These are phyloP conservation scores for Penicillium maclennaniae DNA, from an alignment of 495 filamentous ascomycete genomes.

Conservation along the genomic window DNA sequence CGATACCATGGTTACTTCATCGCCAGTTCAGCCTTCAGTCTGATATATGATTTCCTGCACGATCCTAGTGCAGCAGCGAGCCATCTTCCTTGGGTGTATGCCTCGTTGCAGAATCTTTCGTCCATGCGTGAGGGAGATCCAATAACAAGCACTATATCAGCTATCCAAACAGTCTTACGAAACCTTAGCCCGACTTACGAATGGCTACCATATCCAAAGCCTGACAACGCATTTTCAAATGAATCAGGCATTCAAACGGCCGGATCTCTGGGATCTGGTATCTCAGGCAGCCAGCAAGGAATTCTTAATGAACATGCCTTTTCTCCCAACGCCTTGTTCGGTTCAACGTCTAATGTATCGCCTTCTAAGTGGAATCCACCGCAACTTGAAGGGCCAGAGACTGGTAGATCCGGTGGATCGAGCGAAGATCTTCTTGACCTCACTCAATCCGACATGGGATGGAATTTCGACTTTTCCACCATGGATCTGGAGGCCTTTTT, in stretches of 20 bases:
- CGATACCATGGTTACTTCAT: conserved; percentile 42
- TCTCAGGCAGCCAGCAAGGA: neutral
- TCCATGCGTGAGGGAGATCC: conserved; percentile 31
- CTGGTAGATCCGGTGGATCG: conserved; percentile 26
- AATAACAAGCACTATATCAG: conserved; percentile 27
- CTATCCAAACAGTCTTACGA: conserved; percentile 32
- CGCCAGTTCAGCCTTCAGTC: conserved; percentile 33
- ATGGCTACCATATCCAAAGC: conserved; percentile 15
- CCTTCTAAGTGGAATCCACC: conserved; percentile 24
- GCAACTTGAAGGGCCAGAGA: conserved; percentile 20
- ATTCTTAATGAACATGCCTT: neutral
- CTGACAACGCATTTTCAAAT: neutral
- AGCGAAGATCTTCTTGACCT: conserved; percentile 39
- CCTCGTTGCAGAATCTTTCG: conserved; percentile 29
- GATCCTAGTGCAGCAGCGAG: conserved; percentile 26
- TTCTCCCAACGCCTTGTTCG: neutral
- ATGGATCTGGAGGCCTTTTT: conserved; percentile 45
- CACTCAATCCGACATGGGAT: conserved; percentile 43
- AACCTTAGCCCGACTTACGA: conserved; percentile 36
- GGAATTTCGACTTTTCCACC: conserved; percentile 46
- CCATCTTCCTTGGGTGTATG: conserved; percentile 42
- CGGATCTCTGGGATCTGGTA: neutral
- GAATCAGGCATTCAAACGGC: neutral
- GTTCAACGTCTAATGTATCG: conserved; percentile 10
- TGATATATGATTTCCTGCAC: conserved; percentile 42